Base-by-base conservation (phyloP, 331 rosid species). In the Rosa hybrid region DNA sequence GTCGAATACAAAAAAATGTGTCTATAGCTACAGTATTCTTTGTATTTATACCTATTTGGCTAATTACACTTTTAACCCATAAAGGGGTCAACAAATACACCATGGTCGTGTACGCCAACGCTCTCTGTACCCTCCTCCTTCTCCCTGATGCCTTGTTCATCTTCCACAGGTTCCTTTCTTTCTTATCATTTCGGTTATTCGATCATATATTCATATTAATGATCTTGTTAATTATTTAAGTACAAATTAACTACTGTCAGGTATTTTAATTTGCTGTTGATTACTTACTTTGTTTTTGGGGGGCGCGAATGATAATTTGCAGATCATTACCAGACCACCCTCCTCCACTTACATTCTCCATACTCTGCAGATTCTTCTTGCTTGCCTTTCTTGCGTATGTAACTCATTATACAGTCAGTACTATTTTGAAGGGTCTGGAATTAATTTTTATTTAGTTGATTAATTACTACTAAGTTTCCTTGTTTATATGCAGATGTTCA, bases 321-420 rank as follows among this genome's bases (percentile, higher is more conserved):
- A 90, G 90, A 46, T 84, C 79, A 0, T 42, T 89, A 44, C 12
- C 48, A 45, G 69, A 84, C 49, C 77, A 72, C n/a, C 54, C 54
- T 49, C 90, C 90, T 81, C 79, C 90, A 4, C 71, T 87, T 63
- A 81, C 54, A 1, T 78, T 84, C 81, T 76, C 88, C 44, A 4
- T 83, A 48, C 80, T 87, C 5, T 78, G 81, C 71, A 78, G 79
- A 74, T 78, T 87, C 78, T 87, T 86, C 79, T 50, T 87, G 51
- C 88, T 87, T 65, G 77, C 81, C 73, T 53, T 86, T 1, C 7
- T 69, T 25, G 86, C 83, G 90, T 89, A 48, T 7, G 90, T 86
- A 20, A 71, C 18, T 10, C 14, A 27, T 7, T 8, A 8, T 44
- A 44, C 48, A 44, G 2, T 44, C 11, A 45, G 48, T 7, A 4